Conservation (phyloP, 148 eudicot genomes). For the Camellia sinensis region DNA sequence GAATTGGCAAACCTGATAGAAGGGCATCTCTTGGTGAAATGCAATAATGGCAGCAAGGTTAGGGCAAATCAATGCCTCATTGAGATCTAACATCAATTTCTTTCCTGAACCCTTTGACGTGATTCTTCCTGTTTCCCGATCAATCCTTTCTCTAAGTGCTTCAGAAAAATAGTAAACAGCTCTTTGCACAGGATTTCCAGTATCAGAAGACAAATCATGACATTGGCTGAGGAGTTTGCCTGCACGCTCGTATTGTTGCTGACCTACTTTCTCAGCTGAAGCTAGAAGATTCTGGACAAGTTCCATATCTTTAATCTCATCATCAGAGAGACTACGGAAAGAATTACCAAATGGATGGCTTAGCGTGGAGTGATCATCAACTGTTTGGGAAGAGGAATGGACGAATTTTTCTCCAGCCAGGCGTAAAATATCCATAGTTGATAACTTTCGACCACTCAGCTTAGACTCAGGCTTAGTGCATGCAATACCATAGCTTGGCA, state of each 20-base stretch:
- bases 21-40: slow-evolving; percentile 21
- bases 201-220: slow-evolving; percentile 7
- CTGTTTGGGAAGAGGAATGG: slow-evolving; percentile 11
- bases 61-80: slow-evolving; percentile 12
- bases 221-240: slow-evolving; percentile 20
- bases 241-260: slow-evolving; percentile 26
- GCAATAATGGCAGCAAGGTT: slow-evolving; percentile 6
- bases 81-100: slow-evolving; percentile 1
- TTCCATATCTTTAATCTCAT: slow-evolving; percentile 23
- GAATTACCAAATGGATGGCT: slow-evolving; percentile 19
- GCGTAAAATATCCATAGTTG: slow-evolving; percentile 26
- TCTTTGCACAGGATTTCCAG: slow-evolving; percentile 25
- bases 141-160: slow-evolving; percentile 29
- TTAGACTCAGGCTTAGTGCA: background rate
- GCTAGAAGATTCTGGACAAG: slow-evolving; percentile 32
- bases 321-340: slow-evolving; percentile 15
- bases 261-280: slow-evolving; percentile 32
- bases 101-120: background rate
- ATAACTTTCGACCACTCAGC: slow-evolving; percentile 7
- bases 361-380: background rate
- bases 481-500: background rate
- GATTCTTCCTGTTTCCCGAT: slow-evolving; percentile 19
- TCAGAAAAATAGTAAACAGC: slow-evolving; percentile 23
- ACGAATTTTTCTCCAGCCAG: slow-evolving; percentile 39
- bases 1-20: slow-evolving; percentile 15